These are phyloP conservation scores for Coemansia sp. DNA, from an alignment of 192 early-diverging fungal genomes.

Conservation along the genomic window DNA sequence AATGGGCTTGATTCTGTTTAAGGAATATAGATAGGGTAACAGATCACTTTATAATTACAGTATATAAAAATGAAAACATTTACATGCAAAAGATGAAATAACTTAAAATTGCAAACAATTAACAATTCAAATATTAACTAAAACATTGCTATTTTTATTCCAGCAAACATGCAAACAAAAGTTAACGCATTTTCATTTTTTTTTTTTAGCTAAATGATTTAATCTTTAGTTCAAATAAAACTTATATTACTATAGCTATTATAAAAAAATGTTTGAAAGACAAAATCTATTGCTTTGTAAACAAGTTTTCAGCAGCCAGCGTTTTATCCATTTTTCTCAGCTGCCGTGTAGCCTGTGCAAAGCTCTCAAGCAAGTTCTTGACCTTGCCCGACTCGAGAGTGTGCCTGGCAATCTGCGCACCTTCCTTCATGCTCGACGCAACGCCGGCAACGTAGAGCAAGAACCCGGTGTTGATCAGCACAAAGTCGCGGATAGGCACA, in stretches of 20 bases:
- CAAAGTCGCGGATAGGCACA: slow-evolving; percentile 79
- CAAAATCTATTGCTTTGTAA: not conserved
- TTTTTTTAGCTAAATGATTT: not conserved
- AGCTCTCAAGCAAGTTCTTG: slow-evolving; percentile 58
- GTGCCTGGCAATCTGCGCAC: slow-evolving; percentile 69
- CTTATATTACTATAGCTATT: not conserved
- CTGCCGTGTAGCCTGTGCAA: slow-evolving; percentile 44
- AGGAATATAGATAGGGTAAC: no score
- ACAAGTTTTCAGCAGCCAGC: not conserved
- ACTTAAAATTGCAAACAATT: no score
- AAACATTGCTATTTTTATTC: no score
- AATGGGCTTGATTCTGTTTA: no score
- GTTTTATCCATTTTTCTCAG: not conserved
- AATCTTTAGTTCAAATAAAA: not conserved
- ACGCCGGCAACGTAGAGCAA: slow-evolving; percentile 77
- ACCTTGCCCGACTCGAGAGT: slow-evolving; percentile 73
- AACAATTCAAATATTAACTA: no score
- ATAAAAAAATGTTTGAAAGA: not conserved
- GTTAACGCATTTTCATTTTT: no score
- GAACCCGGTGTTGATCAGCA: slow-evolving; percentile 89
- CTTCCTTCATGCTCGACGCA: slow-evolving; percentile 67
- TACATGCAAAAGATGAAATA: no score
- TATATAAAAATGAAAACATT: no score
- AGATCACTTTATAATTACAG: no score
- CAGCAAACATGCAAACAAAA: not conserved